These are phyloP conservation scores for Mortierella sp. DNA, from an alignment of 371 early-diverging fungal genomes.

Conservation along the genomic window DNA sequence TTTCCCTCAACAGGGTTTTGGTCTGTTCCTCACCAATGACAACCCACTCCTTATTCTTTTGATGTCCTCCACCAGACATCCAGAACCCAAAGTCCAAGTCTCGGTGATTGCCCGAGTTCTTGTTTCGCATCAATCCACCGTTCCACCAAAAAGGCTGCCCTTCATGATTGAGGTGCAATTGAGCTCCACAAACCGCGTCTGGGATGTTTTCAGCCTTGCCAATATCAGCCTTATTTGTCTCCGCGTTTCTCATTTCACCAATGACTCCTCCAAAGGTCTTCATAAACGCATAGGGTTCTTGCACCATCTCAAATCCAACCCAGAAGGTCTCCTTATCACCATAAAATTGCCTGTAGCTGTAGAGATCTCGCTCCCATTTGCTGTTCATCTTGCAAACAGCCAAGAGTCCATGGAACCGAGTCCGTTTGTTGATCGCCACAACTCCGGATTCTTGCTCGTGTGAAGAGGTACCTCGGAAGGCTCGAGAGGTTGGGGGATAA, in stretches of 20 bases:
- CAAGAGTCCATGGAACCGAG: constrained; percentile 60
- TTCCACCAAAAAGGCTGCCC: constrained; percentile 56
- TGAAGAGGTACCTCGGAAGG: constrained; percentile 57
- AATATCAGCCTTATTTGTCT: neutral
- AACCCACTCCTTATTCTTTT: no score
- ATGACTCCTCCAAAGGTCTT: constrained; percentile 56
- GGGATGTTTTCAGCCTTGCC: neutral
- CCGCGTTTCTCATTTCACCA: constrained; percentile 29
- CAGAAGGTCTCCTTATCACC: constrained; percentile 66
- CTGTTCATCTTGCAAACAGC: constrained; percentile 60
- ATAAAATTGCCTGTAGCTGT: constrained; percentile 54
- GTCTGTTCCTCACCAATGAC: no score
- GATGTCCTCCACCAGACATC: neutral
- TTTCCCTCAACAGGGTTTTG: no score
- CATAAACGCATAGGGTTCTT: constrained; percentile 59
- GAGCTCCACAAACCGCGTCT: neutral
- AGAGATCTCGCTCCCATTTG: constrained; percentile 50
- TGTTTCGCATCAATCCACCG: constrained; percentile 54
- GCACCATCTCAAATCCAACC: constrained; percentile 61
- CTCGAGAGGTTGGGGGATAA: constrained; percentile 56
- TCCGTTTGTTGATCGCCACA: constrained; percentile 67
- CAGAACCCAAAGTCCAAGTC: neutral
- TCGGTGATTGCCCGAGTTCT: neutral
- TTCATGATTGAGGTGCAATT: neutral
- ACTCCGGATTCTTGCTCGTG: constrained; percentile 77